Base-by-base conservation (phyloP, 2,329 filamentous ascomycete genomes). In the Aspergillus aculeatinus region DNA sequence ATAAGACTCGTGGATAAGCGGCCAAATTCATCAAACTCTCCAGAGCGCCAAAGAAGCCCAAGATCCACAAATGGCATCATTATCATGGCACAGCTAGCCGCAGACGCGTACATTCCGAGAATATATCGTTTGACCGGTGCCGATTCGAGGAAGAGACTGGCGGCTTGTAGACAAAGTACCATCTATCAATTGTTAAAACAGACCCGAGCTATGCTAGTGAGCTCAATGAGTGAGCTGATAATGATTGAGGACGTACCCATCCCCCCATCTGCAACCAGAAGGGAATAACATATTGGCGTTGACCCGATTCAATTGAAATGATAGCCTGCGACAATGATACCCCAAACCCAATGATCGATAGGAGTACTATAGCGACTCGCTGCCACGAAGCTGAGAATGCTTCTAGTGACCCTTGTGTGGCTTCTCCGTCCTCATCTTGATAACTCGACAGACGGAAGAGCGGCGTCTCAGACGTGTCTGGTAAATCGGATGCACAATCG, bases 401-500 rank as follows among this genome's bases (percentile, higher is more conserved):
- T 23, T 81, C 81, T 55, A 86, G 71, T 1, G 87, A 86, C 69
- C 89, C 86, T 47, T 84, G 81, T 0, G 86, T 89, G 33, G 87
- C 88, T 63, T 83, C 80, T 52, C 90, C 90, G 74, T 93, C 90
- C 62, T 82, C 76, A 69, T 93, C 90, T 66, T 87, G 79, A 68
- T 92, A 92, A 12, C 81, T 77, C 11, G 81, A 76, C 14, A 67
- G 68, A 11, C 48, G 44, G 11, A 55, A 23, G 14, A 67, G 63
- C 33, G 67, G 21, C 16, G 58, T 55, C 39, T 67, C 39, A 12
- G 39, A 2, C 3, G 39, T 16, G 39, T 44, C 39, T 44, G 14
- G 63, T n/a, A 65, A 67, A 48, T 70, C 66, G 7, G 65, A 63
- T 5, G 42, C 62, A 2, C 61, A 60, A 23, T 54, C 52, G 21